These are phyloP conservation scores for Triticum turgidum DNA, from an alignment of 176 grass and related monocot species.

Conservation along the genomic window DNA sequence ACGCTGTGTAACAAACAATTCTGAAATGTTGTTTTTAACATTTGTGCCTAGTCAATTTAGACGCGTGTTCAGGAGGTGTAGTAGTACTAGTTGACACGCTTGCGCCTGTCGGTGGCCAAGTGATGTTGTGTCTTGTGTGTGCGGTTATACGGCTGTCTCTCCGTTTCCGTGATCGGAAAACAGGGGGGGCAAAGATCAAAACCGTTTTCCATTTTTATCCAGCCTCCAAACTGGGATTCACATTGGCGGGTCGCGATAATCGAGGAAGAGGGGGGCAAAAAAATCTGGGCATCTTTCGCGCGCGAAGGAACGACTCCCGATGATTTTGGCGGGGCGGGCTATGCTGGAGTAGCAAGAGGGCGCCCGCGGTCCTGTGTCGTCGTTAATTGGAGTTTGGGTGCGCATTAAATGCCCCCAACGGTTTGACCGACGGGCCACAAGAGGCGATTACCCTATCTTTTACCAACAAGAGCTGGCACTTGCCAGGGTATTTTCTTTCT, in stretches of 20 bases:
- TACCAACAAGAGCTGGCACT: background rate
- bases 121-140: background rate
- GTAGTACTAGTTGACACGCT: background rate
- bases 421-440: background rate
- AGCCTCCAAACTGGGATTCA: background rate
- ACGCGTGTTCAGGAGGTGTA: background rate
- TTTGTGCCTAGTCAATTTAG: background rate
- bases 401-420: background rate
- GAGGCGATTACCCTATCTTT: background rate
- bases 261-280: background rate
- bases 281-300: background rate
- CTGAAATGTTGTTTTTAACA: background rate
- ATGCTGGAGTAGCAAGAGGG: background rate
- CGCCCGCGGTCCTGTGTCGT: background rate
- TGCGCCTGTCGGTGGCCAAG: background rate
- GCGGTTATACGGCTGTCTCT: background rate
- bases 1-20: background rate
- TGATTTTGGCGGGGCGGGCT: slow-evolving; percentile 1
- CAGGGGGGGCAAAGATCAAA: background rate
- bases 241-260: background rate
- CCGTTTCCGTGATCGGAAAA: background rate
- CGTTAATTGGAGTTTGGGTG: background rate
- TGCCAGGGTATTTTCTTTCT: background rate
- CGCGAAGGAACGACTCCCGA: background rate
- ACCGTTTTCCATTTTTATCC: background rate